phyloP scores from a whole-genome alignment of 2,329 filamentous ascomycete genomes.

The Colletotrichum cereale region DNA sequence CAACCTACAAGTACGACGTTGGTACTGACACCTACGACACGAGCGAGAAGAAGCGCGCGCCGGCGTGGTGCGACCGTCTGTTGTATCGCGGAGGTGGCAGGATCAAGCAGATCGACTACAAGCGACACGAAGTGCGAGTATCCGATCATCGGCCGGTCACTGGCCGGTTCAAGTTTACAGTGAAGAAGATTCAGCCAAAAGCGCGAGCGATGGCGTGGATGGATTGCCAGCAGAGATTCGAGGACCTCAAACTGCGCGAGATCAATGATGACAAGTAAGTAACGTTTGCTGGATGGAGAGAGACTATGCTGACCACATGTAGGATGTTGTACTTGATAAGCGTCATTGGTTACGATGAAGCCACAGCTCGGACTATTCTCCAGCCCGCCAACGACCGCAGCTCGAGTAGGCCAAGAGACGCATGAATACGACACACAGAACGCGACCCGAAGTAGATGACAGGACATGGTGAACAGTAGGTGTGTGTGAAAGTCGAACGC shows the following conservation, averaged over 20 bases:
- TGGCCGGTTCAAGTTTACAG: slow-evolving; percentile 82
- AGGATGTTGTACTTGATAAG: slow-evolving; percentile 40
- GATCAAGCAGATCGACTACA: slow-evolving; percentile 89
- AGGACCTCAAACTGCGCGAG: slow-evolving; percentile 76
- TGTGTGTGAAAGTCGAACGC: not conserved
- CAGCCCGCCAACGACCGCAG: slow-evolving; percentile 33
- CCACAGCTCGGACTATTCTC: slow-evolving; percentile 38
- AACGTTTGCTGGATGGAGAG: not conserved
- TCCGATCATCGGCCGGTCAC: slow-evolving; percentile 96
- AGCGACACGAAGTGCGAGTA: slow-evolving; percentile 87
- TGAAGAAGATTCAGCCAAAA: slow-evolving; percentile 83
- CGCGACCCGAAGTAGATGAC: slow-evolving; percentile 18
- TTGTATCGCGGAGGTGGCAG: slow-evolving; percentile 86
- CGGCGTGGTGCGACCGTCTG: slow-evolving; percentile 96
- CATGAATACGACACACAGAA: not conserved
- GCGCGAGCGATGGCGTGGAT: slow-evolving; percentile 77
- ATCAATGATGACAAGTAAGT: slow-evolving; percentile 83
- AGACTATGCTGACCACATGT: not conserved
- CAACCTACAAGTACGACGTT: slow-evolving; percentile 99
- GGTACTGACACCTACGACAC: slow-evolving; percentile 94
- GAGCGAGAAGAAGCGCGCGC: slow-evolving; percentile 92
- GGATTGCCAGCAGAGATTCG: slow-evolving; percentile 80
- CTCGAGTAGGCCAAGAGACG: slow-evolving; percentile 21
- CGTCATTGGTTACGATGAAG: slow-evolving; percentile 41
- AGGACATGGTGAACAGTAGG: slow-evolving; percentile 1